Conservation (phyloP, 116 monocot species). For the Iris pallida region DNA sequence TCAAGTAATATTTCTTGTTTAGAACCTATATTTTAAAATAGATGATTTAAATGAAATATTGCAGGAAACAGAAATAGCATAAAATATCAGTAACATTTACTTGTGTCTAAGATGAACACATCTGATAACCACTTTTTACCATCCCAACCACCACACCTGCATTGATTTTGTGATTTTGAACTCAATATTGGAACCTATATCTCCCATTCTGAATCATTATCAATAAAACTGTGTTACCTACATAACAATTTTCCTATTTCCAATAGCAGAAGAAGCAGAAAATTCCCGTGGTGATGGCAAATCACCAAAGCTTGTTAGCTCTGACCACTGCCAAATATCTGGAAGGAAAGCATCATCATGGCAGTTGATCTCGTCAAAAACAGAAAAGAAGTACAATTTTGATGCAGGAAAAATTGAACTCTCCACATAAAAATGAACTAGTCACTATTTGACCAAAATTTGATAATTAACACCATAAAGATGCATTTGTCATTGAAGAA, state of each 20-base stretch:
- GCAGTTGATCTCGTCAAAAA: not conserved
- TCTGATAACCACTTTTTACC: conserved; percentile 98
- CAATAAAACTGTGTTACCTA: conserved; percentile 21
- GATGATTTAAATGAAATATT: conserved; percentile 1
- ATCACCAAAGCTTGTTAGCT: conserved; percentile 90
- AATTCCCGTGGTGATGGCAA: conserved; percentile 93
- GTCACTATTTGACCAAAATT: no score
- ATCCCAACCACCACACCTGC: conserved; percentile 98
- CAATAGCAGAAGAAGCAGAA: conserved; percentile 88
- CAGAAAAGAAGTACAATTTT: not conserved
- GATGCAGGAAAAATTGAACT: not conserved
- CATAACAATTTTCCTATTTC: conserved; percentile 93
- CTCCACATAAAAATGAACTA: not conserved
- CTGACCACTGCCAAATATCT: conserved; percentile 99
- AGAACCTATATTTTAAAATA: conserved; percentile 5
- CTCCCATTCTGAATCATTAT: not conserved
- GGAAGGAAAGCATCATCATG: conserved; percentile 5
- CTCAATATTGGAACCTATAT: conserved; percentile 4
- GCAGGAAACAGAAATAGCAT: conserved; percentile 6
- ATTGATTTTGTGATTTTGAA: conserved; percentile 3
- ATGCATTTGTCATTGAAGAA: no score
- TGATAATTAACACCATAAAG: no score
- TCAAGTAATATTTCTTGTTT: conserved; percentile 5
- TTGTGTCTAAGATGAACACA: conserved; percentile 93
- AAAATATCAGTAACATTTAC: conserved; percentile 26